These are phyloP conservation scores for Emmonsiellopsis sp. DNA, from an alignment of 2,329 filamentous ascomycete genomes.

Conservation along the genomic window DNA sequence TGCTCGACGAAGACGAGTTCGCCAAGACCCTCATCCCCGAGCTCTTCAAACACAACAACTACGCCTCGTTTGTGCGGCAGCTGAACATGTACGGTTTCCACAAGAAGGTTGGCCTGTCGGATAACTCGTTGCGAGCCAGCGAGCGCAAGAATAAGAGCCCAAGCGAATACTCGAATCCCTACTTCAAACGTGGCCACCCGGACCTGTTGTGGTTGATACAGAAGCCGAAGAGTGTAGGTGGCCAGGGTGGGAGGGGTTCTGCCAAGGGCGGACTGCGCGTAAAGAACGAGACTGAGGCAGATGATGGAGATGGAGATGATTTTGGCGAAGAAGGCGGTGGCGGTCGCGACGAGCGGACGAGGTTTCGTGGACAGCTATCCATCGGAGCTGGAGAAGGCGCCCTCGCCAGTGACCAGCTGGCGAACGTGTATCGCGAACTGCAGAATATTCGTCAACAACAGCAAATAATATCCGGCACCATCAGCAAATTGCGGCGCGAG, in stretches of 20 bases:
- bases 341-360: constrained; percentile 25
- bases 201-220: constrained; percentile 94
- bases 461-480: constrained; percentile 71
- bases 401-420: constrained; percentile 63
- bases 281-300: constrained; percentile 53
- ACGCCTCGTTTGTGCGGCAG: constrained; percentile 67
- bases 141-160: constrained; percentile 96
- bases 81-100: constrained; percentile 59
- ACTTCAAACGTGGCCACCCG: constrained; percentile 85
- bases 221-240: constrained; percentile 70
- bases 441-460: constrained; percentile 78
- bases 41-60: constrained; percentile 72
- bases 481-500: constrained; percentile 70
- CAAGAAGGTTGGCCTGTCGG: constrained; percentile 74
- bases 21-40: constrained; percentile 65
- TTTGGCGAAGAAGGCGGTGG: constrained; percentile 34
- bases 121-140: constrained; percentile 95
- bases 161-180: constrained; percentile 95
- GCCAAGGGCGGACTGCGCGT: constrained; percentile 29
- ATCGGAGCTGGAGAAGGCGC: constrained; percentile 28
- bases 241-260: constrained; percentile 43
- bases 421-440: constrained; percentile 69
- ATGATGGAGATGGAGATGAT: constrained; percentile 62
- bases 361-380: constrained; percentile 34
- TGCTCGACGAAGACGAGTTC: constrained; percentile 89